These are phyloP conservation scores for Salix viminalis DNA, from an alignment of 345 rosid species.

Conservation along the genomic window DNA sequence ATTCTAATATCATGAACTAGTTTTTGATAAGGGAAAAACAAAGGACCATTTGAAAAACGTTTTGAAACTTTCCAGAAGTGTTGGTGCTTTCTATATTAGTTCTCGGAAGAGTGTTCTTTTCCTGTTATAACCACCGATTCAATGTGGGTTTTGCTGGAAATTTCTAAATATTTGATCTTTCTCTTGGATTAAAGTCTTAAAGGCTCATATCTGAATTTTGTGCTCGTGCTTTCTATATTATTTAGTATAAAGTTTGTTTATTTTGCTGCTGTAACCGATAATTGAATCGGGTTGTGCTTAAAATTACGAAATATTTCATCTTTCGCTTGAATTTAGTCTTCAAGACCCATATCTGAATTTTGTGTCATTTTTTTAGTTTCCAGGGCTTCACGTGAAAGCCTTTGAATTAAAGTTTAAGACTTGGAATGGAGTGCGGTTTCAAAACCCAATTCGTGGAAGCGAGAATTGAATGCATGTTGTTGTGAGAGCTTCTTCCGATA, in stretches of 20 bases:
- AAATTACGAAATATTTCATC: not conserved
- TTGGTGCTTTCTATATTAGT: not conserved
- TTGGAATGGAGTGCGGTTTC: not conserved
- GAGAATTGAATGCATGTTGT: not conserved
- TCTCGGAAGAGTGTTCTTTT: not conserved
- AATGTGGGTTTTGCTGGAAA: not conserved
- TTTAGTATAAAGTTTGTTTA: not conserved
- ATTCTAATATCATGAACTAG: too few species aligned
- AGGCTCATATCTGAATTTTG: not conserved
- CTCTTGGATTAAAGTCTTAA: not conserved
- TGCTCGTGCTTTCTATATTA: not conserved
- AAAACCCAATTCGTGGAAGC: not conserved
- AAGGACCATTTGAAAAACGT: too few species aligned
- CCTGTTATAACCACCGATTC: not conserved
- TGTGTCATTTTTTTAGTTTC: constrained; percentile 8
- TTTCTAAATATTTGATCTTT: not conserved
- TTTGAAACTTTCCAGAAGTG: too few species aligned
- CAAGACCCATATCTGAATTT: not conserved
- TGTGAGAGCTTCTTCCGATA: constrained; percentile 9
- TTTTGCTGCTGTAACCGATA: not conserved
- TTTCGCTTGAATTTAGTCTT: not conserved
- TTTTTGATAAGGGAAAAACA: too few species aligned
- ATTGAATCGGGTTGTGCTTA: not conserved
- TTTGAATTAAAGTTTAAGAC: not conserved
- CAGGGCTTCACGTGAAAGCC: constrained; percentile 4